Conservation (phyloP, 2,329 filamentous ascomycete genomes). For the Daldinia eschscholtzii region DNA sequence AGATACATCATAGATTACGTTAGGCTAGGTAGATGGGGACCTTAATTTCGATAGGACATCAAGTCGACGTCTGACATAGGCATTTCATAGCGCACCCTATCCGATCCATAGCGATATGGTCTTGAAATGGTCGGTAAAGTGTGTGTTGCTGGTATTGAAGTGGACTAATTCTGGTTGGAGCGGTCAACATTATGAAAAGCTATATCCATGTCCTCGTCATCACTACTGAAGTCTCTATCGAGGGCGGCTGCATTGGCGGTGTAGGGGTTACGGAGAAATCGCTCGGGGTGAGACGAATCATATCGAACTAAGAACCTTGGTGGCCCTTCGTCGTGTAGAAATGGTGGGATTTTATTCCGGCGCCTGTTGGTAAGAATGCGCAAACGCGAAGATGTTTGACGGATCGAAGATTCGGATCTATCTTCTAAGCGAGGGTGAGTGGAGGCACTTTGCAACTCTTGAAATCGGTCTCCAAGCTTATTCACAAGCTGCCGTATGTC, state of each 20-base stretch:
- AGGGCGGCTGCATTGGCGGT: neutral
- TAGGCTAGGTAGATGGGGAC: neutral
- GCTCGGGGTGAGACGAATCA: constrained; percentile 31
- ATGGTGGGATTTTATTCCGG: constrained; percentile 25
- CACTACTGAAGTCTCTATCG: constrained; percentile 30
- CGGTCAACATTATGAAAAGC: constrained; percentile 20
- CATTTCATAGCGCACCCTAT: neutral
- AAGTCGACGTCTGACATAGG: neutral
- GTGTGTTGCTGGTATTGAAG: neutral
- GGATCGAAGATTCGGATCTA: neutral
- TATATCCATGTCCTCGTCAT: constrained; percentile 31
- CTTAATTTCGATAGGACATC: neutral
- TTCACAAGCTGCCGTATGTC: constrained; percentile 12
- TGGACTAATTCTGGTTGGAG: neutral
- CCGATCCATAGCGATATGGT: neutral
- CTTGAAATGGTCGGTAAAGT: neutral
- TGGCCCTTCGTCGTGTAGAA: constrained; percentile 24
- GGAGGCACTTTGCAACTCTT: constrained; percentile 17
- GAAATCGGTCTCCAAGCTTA: constrained; percentile 18
- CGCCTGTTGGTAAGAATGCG: constrained; percentile 32
- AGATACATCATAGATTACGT: neutral
- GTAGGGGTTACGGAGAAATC: constrained; percentile 24
- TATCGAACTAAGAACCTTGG: constrained; percentile 34
- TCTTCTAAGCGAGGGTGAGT: neutral
- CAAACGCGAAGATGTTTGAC: constrained; percentile 23